Evolutionary conservation across 208 protist genomes (phyloP).

Genomic region (Naegleria lovaniensis): DNA sequence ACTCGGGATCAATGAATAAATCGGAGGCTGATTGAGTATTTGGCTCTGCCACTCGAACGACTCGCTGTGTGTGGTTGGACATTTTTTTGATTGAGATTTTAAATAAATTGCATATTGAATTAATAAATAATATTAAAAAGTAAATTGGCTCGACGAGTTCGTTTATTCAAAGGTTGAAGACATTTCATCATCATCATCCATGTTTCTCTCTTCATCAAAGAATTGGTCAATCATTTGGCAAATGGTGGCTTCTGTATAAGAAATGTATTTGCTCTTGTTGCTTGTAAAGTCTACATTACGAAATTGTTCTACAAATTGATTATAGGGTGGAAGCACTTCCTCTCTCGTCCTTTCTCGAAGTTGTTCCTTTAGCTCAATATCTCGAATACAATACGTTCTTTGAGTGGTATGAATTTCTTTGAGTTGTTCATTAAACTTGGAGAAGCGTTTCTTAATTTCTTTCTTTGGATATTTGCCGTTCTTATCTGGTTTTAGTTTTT

Average conservation of each 20-base stretch:
- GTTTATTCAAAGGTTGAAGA: not conserved
- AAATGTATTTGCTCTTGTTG: not conserved
- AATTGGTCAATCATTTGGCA: not conserved
- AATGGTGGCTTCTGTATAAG: not conserved
- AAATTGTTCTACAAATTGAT: not conserved
- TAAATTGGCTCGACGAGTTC: too few species aligned
- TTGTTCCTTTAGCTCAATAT: constrained; percentile 5
- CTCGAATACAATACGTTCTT: not conserved
- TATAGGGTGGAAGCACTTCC: not conserved
- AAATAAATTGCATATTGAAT: too few species aligned
- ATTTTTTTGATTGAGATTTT: too few species aligned
- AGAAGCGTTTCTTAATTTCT: constrained; percentile 1
- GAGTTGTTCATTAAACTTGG: constrained; percentile 2
- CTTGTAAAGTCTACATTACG: not conserved
- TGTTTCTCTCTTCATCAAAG: constrained; percentile 18
- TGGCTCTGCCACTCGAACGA: not conserved
- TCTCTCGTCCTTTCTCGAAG: not conserved
- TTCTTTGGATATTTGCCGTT: constrained; percentile 13
- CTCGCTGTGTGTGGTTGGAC: not conserved
- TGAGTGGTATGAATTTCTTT: not conserved
- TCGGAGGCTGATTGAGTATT: not conserved
- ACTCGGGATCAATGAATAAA: not conserved
- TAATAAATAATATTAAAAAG: too few species aligned
- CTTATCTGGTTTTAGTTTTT: constrained; percentile 5
- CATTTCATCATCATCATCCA: not conserved